A percentile compares a stretch with the other conserved stretches of the same genome.
Conservation (phyloP, 176 grass and related monocot genomes). For the Cymbopogon citratus region DNA sequence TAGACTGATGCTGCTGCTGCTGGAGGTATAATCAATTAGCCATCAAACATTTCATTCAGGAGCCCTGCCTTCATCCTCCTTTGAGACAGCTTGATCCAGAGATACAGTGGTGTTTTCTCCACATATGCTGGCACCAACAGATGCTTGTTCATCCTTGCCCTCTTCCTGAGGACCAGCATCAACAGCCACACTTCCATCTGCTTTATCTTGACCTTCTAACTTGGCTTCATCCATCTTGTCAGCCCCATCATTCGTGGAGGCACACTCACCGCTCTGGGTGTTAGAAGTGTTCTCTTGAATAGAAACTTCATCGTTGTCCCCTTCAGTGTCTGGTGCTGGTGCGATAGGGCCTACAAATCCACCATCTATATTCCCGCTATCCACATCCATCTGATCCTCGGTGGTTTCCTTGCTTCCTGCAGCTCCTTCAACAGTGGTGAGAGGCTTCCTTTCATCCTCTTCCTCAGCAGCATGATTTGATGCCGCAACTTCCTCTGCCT, state of each 20-base stretch:
- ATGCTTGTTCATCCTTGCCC: background rate
- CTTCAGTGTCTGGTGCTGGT: slow-evolving; percentile 16
- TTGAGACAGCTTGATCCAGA: background rate
- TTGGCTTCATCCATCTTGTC: background rate
- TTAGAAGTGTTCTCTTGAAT: background rate
- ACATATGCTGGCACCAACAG: background rate
- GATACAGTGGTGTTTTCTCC: background rate
- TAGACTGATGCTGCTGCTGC: background rate
- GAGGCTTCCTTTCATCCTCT: slow-evolving; percentile 16
- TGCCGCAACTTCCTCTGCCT: background rate
- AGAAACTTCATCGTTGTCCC: background rate
- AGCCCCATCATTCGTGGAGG: background rate
- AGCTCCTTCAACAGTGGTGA: background rate
- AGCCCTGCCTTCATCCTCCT: background rate
- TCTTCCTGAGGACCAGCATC: background rate
- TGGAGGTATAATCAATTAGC: background rate
- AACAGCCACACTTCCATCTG: background rate
- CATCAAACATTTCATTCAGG: slow-evolving; percentile 21
- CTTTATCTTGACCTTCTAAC: background rate
- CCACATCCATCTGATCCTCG: slow-evolving; percentile 26
- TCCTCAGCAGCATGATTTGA: slow-evolving; percentile 9
- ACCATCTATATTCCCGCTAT: background rate
- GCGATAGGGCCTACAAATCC: slow-evolving; percentile 29
- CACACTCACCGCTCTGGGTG: background rate
- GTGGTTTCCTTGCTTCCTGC: slow-evolving; percentile 17